A percentile compares a stretch with the other conserved stretches of the same genome.
phyloP scores from a whole-genome alignment of 2,329 filamentous ascomycete species.

The Ceratocystiopsis sp. region DNA sequence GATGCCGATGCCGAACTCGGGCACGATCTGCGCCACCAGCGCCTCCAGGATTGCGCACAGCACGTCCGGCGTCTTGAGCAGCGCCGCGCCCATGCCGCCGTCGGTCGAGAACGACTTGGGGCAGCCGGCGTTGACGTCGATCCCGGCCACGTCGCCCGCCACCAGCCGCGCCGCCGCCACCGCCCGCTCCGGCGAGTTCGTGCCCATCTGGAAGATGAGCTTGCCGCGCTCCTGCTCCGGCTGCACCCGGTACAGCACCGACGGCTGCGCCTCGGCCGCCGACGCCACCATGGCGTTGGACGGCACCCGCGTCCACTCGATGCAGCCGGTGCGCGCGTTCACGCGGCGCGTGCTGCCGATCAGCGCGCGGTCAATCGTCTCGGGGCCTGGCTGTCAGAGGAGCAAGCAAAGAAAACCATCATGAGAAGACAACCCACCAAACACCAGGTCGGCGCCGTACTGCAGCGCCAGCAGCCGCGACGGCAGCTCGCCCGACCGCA shows the following conservation, averaged over 20 bases:
- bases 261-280: constrained; percentile 39
- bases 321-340: constrained; percentile 58
- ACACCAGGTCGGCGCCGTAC: constrained; percentile 93
- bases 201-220: constrained; percentile 86
- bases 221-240: constrained; percentile 56
- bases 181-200: constrained; percentile 63
- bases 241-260: constrained; percentile 70
- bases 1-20: constrained; percentile 73
- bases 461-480: constrained; percentile 75
- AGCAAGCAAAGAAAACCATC: background rate
- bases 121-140: constrained; percentile 96
- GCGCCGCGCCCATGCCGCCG: constrained; percentile 88
- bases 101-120: constrained; percentile 90
- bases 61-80: constrained; percentile 70
- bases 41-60: constrained; percentile 70
- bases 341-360: constrained; percentile 68
- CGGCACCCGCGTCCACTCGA: constrained; percentile 69
- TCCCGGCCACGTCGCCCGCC: constrained; percentile 74
- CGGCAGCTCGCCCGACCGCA: constrained; percentile 88
- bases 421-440: constrained; percentile 41
- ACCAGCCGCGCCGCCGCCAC: constrained; percentile 74
- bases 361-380: constrained; percentile 83
- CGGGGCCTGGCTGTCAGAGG: constrained; percentile 45
- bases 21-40: constrained; percentile 61
- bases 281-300: constrained; percentile 42